Evolutionary conservation across 192 early-diverging fungal genomes (phyloP).

Genomic region (Coemansia sp.): DNA sequence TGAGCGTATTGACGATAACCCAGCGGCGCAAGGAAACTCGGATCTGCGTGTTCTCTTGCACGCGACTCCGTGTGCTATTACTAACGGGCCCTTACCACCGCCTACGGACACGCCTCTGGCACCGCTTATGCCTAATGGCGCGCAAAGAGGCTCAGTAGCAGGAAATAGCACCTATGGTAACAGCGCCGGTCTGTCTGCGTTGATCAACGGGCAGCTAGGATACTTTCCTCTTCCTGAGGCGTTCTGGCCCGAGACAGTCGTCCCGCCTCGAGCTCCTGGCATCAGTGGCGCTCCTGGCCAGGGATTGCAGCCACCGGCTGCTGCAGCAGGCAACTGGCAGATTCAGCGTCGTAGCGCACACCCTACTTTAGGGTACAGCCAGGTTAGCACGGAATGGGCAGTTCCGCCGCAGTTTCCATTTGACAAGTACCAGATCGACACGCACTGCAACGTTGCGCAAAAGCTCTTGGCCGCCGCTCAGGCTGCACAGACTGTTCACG

Average conservation of each 20-base stretch:
- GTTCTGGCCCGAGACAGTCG: constrained; percentile 65
- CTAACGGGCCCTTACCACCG: constrained; percentile 40
- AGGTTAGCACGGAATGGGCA: constrained; percentile 57
- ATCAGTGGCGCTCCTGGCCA: neutral
- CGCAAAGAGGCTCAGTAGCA: constrained; percentile 13
- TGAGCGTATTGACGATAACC: constrained; percentile 61
- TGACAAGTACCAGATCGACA: constrained; percentile 75
- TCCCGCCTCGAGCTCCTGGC: constrained; percentile 20
- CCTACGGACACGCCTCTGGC: constrained; percentile 23
- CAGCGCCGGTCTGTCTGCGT: constrained; percentile 42
- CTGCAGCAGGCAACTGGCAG: constrained; percentile 33
- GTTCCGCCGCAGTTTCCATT: constrained; percentile 77
- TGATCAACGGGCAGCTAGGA: constrained; percentile 49
- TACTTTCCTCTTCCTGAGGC: constrained; percentile 78
- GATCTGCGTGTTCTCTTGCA: constrained; percentile 45
- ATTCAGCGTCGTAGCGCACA: constrained; percentile 61
- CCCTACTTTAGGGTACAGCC: constrained; percentile 65
- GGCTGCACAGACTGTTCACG: constrained; percentile 50
- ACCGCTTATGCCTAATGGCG: constrained; percentile 4
- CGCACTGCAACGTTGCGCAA: constrained; percentile 58
- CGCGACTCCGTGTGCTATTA: constrained; percentile 36
- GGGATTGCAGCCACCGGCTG: neutral
- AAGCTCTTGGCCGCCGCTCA: constrained; percentile 59
- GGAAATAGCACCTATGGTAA: constrained; percentile 21
- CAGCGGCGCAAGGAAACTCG: constrained; percentile 37